Conservation (phyloP, 2,329 filamentous ascomycete species). For the Stromatinia cepivora region DNA sequence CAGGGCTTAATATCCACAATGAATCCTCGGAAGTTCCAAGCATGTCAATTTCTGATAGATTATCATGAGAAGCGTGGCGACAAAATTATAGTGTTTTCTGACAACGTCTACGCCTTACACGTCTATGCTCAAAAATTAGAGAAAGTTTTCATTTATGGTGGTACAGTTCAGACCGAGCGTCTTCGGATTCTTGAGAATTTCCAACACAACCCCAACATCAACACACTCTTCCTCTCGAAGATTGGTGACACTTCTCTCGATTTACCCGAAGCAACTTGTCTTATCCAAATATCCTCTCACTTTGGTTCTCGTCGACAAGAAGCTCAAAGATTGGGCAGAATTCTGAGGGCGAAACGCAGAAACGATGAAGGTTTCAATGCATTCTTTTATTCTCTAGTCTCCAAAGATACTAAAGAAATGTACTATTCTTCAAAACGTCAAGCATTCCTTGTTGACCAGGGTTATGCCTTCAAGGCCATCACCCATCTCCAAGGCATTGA, state of each 20-base stretch:
- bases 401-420: slow-evolving; percentile 98
- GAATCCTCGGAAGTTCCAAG: slow-evolving; percentile 97
- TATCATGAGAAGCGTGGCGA: slow-evolving; percentile 94
- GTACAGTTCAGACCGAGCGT: slow-evolving; percentile 78
- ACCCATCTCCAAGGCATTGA: slow-evolving; percentile 92
- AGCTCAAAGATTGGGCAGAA: slow-evolving; percentile 88
- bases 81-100: slow-evolving; percentile 97
- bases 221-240: slow-evolving; percentile 94
- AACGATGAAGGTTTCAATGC: slow-evolving; percentile 99
- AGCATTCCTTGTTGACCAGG: slow-evolving; percentile 95
- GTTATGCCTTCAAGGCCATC: slow-evolving; percentile 98
- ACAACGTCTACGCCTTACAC: slow-evolving; percentile 91
- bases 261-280: slow-evolving; percentile 89
- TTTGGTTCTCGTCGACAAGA: slow-evolving; percentile 97
- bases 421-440: slow-evolving; percentile 95
- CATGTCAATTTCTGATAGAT: slow-evolving; percentile 96
- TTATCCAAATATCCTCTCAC: slow-evolving; percentile 97
- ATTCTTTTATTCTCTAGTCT: slow-evolving; percentile 97
- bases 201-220: slow-evolving; percentile 85
- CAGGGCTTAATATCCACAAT: slow-evolving; percentile 81
- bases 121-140: slow-evolving; percentile 79
- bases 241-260: slow-evolving; percentile 99
- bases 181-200: slow-evolving; percentile 90
- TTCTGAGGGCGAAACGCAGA: slow-evolving; percentile 88
- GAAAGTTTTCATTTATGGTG: slow-evolving; percentile 90